A percentile compares a stretch with the other conserved stretches of the same genome.
These are phyloP conservation scores for Kwoniella heveanensis DNA, from an alignment of 768 basidiomycete genomes.

Conservation along the genomic window DNA sequence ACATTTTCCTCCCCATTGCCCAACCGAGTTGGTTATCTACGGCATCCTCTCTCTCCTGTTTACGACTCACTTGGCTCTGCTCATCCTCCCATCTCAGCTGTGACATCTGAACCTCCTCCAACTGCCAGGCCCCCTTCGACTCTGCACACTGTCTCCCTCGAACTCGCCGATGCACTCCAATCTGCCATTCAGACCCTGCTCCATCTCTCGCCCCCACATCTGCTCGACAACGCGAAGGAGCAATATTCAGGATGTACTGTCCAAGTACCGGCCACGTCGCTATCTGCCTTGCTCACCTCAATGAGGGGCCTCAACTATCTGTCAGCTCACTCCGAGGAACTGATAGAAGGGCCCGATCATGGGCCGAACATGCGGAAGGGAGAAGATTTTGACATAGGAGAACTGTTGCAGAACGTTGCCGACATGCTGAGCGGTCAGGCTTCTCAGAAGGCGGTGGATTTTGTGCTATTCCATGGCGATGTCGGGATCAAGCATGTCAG, in stretches of 20 bases:
- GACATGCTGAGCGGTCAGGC: slow-evolving; percentile 83
- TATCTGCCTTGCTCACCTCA: slow-evolving; percentile 83
- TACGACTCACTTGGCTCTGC: slow-evolving; percentile 16
- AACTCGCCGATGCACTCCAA: slow-evolving; percentile 88
- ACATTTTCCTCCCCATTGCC: slow-evolving; percentile 80
- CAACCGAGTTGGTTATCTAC: slow-evolving; percentile 72
- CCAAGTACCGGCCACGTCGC: slow-evolving; percentile 80
- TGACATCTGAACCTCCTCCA: slow-evolving; percentile 18
- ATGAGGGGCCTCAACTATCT: slow-evolving; percentile 95
- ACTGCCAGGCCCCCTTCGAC: slow-evolving; percentile 20
- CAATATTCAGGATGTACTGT: slow-evolving; percentile 87
- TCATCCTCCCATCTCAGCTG: slow-evolving; percentile 20
- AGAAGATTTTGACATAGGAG: slow-evolving; percentile 89
- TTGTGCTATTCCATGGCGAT: slow-evolving; percentile 88
- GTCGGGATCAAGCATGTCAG: slow-evolving; percentile 82
- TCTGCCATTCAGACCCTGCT: slow-evolving; percentile 87
- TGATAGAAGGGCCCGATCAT: slow-evolving; percentile 19
- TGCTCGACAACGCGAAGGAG: slow-evolving; percentile 89
- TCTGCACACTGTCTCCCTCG: slow-evolving; percentile 65
- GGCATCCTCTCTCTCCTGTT: slow-evolving; percentile 62
- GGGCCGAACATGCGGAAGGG: slow-evolving; percentile 26
- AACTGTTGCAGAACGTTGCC: slow-evolving; percentile 83
- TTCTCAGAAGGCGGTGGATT: slow-evolving; percentile 79
- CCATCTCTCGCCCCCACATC: slow-evolving; percentile 83
- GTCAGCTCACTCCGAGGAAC: slow-evolving; percentile 63